Base-by-base conservation (phyloP, 1,284 basidiomycete genomes). In the Termitomyces sp. region DNA sequence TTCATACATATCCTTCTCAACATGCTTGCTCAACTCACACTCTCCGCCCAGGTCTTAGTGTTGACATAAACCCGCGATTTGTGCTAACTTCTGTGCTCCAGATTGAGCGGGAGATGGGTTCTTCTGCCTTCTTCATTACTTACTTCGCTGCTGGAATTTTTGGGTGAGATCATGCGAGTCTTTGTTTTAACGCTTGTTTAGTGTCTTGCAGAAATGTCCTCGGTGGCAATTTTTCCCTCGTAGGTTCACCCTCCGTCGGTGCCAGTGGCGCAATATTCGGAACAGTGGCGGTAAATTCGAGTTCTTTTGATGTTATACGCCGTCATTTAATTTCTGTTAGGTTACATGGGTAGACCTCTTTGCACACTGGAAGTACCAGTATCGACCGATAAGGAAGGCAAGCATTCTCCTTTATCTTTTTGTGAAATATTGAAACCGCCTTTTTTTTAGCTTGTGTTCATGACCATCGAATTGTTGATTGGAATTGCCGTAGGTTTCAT, bases 231-330 rank as follows among this genome's bases (percentile, higher is more conserved):
- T 94, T 97, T 66, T 78, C 92, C 0, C 72, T 97, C 14, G 87
- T 93, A 3, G 93, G 92, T 14, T 74, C 87, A n/a, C 93, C 95
- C 0, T 92, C 91, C n/a, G 79, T 94, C 1, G 96, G 96, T 42
- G 96, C 95, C 0, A 90, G 86, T 61, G 94, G 96, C 7, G 93
- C 94, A 0, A 92, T 98, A 51, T 97, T 97, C 56, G 93, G 93
- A 2, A 92, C 91, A 33, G 80, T 95, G 53, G 93, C 90, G 2
- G 90, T 93, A 59, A 55, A 77, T 66, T 5, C 35, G 30, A 45
- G 33, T 26, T 10, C n/a, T n/a, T 48, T 43, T 28, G n/a, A 18
- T 26, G 19, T 18, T 30, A 26, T 50, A 11, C 47, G 43, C 8
- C 14, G 1, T 49, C 5, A 11, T 46, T 40, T 52, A 11, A 53